phyloP scores from a whole-genome alignment of 2,329 filamentous ascomycete genomes.

The Trichophyton simii region DNA sequence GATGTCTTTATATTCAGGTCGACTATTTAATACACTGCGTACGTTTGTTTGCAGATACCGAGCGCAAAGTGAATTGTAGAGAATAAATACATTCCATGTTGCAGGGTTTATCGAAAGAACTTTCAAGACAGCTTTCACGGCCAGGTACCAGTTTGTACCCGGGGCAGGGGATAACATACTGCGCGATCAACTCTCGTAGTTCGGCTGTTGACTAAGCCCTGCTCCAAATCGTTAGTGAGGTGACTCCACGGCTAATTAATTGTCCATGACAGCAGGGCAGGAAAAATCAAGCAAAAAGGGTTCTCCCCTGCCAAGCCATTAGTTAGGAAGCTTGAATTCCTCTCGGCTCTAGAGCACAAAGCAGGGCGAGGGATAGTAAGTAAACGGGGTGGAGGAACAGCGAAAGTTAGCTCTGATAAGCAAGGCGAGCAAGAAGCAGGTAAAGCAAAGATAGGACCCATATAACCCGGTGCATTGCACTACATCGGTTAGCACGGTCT shows the following conservation, averaged over 20 bases:
- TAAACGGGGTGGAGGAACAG: background rate
- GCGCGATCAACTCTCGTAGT: no score
- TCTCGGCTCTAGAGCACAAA: background rate
- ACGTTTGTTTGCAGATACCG: background rate
- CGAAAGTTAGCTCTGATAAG: background rate
- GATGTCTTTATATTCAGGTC: background rate
- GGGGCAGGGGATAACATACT: no score
- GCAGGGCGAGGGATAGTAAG: background rate
- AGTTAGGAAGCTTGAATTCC: background rate
- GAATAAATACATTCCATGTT: no score
- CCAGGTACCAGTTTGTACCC: no score
- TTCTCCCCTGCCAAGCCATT: background rate
- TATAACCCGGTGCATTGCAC: background rate
- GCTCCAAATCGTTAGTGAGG: no score
- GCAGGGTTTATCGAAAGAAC: background rate
- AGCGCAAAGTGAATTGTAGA: background rate
- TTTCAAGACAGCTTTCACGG: no score
- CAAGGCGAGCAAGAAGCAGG: background rate
- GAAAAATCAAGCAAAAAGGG: background rate
- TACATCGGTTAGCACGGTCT: background rate
- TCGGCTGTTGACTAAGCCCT: no score
- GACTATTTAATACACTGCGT: background rate
- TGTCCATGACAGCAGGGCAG: background rate
- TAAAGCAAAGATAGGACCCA: background rate
- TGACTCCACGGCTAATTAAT: background rate